Conservation (phyloP, 78 protist species). For the Isochrysis galbana region DNA sequence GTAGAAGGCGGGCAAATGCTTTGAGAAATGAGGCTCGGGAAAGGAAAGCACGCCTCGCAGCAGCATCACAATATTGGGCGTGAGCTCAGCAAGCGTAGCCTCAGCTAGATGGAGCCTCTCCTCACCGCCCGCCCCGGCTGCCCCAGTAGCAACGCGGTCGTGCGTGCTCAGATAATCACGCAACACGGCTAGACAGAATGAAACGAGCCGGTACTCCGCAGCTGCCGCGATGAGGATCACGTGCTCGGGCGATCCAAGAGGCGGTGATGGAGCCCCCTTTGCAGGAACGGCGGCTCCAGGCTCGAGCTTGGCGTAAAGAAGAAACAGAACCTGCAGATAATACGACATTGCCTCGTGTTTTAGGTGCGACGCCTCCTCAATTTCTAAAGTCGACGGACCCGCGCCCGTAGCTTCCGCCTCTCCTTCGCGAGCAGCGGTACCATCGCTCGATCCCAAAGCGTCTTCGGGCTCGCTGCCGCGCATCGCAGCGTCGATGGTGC, state of each 20-base stretch:
- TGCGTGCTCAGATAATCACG: neutral
- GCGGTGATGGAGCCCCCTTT: neutral
- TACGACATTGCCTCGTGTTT: neutral
- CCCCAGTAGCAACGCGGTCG: neutral
- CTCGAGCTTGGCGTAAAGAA: neutral
- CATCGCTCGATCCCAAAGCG: too few species aligned
- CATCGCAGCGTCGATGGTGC: neutral
- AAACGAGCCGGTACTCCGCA: constrained; percentile 4
- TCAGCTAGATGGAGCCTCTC: neutral
- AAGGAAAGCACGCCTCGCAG: neutral
- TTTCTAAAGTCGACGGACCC: too few species aligned
- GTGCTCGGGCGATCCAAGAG: neutral
- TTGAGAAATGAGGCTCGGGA: neutral
- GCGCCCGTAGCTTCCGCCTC: neutral
- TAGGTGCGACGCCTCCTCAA: neutral
- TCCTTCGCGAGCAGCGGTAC: too few species aligned
- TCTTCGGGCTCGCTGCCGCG: too few species aligned
- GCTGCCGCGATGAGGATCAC: neutral
- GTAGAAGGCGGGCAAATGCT: neutral
- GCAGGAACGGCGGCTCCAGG: neutral
- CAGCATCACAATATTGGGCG: neutral
- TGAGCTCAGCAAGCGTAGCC: neutral
- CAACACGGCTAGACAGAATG: neutral
- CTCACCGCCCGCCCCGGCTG: neutral
- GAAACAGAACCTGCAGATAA: neutral